Base-by-base conservation (phyloP, 2,329 filamentous ascomycete species). In the Passalora sequoiae region DNA sequence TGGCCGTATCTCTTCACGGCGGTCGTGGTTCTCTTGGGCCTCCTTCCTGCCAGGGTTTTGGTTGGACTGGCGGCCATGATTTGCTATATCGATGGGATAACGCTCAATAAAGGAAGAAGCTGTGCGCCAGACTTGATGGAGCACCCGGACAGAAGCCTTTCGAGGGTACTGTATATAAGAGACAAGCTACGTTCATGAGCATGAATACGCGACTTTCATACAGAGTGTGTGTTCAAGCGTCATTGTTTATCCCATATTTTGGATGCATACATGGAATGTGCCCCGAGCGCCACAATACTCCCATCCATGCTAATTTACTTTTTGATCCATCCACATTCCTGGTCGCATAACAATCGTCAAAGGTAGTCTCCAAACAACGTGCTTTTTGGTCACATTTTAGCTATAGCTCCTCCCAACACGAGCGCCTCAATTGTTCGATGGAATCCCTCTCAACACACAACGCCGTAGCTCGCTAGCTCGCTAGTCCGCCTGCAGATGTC, bases 191-290 rank as follows among this genome's bases (percentile, higher is more conserved):
- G n/a, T n/a, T n/a, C n/a, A n/a, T n/a, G n/a, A n/a, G n/a, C n/a
- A n/a, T n/a, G n/a, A n/a, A n/a, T n/a, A n/a, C n/a, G n/a, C n/a
- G n/a, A n/a, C n/a, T 30, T 39, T 39, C 36, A 28, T 39, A 17
- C 27, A 17, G n/a, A 21, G 16, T 30, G 10, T 38, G 20, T 38
- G n/a, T 10, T 19, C n/a, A 19, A 33, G 30, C 30, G 30, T 30
- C 29, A 40, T 24, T 33, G 43, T 40, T 38, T 43, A 36, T 28
- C 22, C 35, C 15, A 24, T 39, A 16, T 29, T 40, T 40, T 17
- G 24, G n/a, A 13, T 15, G 22, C 22, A 4, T 15, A 15, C 4
- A 40, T 8, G 35, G 37, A 45, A 45, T 38, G 41, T 31, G 27
- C 36, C 16, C 12, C 8, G n/a, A 15, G 16, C 4, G 31, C 20